phyloP scores from a whole-genome alignment of 2,329 filamentous ascomycete species.

The Ascochyta viciae-villosae region DNA sequence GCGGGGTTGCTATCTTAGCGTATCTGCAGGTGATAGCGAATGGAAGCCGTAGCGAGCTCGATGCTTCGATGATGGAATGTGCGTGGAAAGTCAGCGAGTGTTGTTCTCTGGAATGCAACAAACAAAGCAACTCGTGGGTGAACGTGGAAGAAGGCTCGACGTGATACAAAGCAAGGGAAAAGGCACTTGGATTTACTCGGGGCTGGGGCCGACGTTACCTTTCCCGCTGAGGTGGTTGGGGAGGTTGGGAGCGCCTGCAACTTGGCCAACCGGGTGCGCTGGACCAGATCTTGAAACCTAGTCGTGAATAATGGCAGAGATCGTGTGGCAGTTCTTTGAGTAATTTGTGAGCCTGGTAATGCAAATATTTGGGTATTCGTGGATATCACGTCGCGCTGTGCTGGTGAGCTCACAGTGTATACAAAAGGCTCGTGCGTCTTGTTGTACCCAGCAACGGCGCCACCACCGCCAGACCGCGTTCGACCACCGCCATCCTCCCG shows the following conservation, averaged over 20 bases:
- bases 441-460: neutral
- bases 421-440: neutral
- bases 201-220: slow-evolving; percentile 26
- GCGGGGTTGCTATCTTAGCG: slow-evolving; percentile 21
- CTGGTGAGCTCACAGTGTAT: neutral
- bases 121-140: slow-evolving; percentile 12
- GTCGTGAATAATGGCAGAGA: neutral
- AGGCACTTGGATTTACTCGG: slow-evolving; percentile 37
- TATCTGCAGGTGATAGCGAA: slow-evolving; percentile 20
- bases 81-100: slow-evolving; percentile 12
- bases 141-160: slow-evolving; percentile 13
- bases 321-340: too few relatives aligned
- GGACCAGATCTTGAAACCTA: neutral
- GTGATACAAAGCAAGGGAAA: slow-evolving; percentile 29
- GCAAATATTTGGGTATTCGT: neutral
- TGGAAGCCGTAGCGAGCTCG: slow-evolving; percentile 12
- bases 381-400: neutral
- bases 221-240: slow-evolving; percentile 19
- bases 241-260: slow-evolving; percentile 13
- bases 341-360: too few relatives aligned
- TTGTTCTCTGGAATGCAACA: slow-evolving; percentile 13
- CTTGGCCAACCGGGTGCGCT: neutral
- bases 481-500: slow-evolving; percentile 2
- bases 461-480: neutral
- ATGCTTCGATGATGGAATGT: slow-evolving; percentile 15